Base-by-base conservation (phyloP, 2,329 filamentous ascomycete species). In the Xenosphaeropsis pyriputrescens region DNA sequence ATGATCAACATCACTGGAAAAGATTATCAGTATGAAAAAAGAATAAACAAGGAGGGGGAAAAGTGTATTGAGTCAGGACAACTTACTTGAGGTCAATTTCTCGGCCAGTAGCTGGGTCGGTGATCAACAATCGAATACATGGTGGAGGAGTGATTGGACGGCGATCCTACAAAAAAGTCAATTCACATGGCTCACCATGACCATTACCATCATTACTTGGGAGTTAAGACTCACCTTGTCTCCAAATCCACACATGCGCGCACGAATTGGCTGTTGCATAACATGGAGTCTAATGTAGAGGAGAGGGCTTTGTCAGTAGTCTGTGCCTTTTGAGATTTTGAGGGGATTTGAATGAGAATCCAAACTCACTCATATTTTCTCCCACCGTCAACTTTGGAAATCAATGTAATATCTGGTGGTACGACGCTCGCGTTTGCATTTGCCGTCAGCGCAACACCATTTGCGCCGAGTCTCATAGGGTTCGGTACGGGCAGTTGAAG, bases 161-260 rank as follows among this genome's bases (percentile, higher is more conserved):
- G 46, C 91, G 83, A 58, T 98, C 91, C 83, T 93, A 51, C 22
- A 26, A 26, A 19, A 19, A 26, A 26, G 22, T 26, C 22, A 26
- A 26, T 26, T 26, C 12, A 26, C 5, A 6, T 26, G 22, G 7
- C 22, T 26, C 22, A 26, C 8, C 18, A 19, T 19, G 5, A 19
- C 8, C 18, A 19, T 8, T 8, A 19, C 18, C 22, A 9, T 9
- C 22, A 26, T 11, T 11, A 26, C 22, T 6, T 15, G 30, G 7
- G 16, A 32, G 16, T 7, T 8, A 15, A 15, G n/a, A 15, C 30
- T 40, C 62, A 91, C 85, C 72, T 96, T 98, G 65, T 98, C 91
- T 44, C 91, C 91, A 62, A 96, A 98, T 6, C 91, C 91, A 63
- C 91, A 98, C 91, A 96, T 96, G 43, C 91, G 83, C 47, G 91